These are phyloP conservation scores for Cucumis hystrix DNA, from an alignment of 306 rosid genomes.

Conservation along the genomic window DNA sequence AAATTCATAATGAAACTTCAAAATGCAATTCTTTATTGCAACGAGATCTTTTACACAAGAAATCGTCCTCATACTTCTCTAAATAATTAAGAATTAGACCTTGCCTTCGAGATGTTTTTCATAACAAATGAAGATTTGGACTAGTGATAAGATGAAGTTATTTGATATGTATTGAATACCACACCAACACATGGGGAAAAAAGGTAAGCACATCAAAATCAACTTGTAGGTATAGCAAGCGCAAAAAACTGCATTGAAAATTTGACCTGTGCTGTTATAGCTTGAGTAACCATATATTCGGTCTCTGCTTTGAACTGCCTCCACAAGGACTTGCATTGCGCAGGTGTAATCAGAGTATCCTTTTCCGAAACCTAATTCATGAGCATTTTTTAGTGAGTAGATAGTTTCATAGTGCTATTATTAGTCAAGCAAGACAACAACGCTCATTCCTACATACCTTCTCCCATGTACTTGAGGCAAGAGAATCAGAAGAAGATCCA, in stretches of 20 bases:
- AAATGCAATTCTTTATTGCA: background rate
- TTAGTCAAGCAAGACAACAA: constrained; percentile 11
- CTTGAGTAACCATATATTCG: constrained; percentile 65
- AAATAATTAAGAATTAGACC: background rate
- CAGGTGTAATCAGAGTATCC: constrained; percentile 60
- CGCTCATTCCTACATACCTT: constrained; percentile 37
- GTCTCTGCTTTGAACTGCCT: constrained; percentile 77
- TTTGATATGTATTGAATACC: background rate
- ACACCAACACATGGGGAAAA: background rate
- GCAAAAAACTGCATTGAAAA: background rate
- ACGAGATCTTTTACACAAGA: background rate
- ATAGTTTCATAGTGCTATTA: background rate
- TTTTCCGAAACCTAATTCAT: constrained; percentile 42
- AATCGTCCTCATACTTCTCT: background rate
- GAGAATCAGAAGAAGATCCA: constrained; percentile 40
- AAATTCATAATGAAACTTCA: background rate
- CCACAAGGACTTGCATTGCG: constrained; percentile 87
- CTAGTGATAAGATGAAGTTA: background rate
- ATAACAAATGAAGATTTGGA: background rate
- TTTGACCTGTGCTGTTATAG: constrained; percentile 72
- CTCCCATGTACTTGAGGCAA: constrained; percentile 87
- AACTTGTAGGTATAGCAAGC: background rate
- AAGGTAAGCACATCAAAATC: background rate
- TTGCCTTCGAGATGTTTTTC: background rate
- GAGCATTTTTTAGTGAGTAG: background rate